Evolutionary conservation across 2,329 filamentous ascomycete genomes (phyloP), one percentile per base, ranked within the genome.

Genomic region (Fusarium neocosmosporiellum): DNA sequence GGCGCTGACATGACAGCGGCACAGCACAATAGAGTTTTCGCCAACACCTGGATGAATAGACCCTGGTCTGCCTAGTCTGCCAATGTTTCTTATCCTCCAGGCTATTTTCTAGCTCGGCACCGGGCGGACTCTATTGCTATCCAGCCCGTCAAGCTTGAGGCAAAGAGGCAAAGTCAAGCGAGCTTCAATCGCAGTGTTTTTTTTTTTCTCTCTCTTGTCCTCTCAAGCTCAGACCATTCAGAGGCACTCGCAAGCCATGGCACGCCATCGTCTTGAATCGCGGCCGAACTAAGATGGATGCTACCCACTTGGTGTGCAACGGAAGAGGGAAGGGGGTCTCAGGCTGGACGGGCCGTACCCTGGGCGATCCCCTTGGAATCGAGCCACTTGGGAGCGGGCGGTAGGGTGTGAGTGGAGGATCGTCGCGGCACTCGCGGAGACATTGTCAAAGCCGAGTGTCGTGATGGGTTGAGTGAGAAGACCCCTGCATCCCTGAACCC

Each of bases 281-380:
- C 24, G 18, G 43, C 46, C 24, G 46, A 50, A 50, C 46, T 27
- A 29, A 34, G 50, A 34, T 54, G 50, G 29, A 22, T 34, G 29
- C 5, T 33, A 34, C 31, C 69, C 69, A 65, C 65, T 37, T 57
- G 18, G 58, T 41, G 6, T 33, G 29, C 48, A 22, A 22, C 34
- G 37, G 46, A 57, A 57, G 11, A n/a, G 18, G n/a, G n/a, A 16
- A 29, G 43, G 43, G 46, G 46, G 46, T 50, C 46, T 11, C 10
- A 48, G 34, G 20, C 53, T 64, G 29, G 37, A 18, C 69, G 69
- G 69, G 43, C 69, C 69, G 69, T 54, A 43, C 39, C 55, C 24
- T 66, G 27, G 29, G 50, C 31, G 50, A 54, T 54, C 50, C 27
- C 18, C 18, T 34, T 1, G 50, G 11, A 33, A 54, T 37, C 54